A percentile compares a stretch with the other conserved stretches of the same genome.
Evolutionary conservation across 495 filamentous ascomycete genomes (phyloP).

Genomic region (Xylaria sp.): DNA sequence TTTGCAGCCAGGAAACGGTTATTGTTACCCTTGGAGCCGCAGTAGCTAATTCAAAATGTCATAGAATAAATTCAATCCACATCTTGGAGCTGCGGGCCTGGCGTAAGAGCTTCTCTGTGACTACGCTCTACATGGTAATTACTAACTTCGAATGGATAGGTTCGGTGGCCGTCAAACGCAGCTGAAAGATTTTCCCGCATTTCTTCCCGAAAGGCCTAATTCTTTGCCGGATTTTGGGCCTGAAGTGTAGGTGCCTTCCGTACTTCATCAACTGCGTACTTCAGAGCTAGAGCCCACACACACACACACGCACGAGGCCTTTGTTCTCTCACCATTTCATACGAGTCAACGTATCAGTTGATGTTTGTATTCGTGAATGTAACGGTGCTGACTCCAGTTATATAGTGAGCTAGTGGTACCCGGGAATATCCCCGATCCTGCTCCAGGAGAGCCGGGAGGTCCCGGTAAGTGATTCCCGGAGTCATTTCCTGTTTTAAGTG

Average conservation of each 20-base stretch:
- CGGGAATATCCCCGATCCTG: no score
- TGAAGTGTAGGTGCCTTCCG: background rate
- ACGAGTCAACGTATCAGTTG: background rate
- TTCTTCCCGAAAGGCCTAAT: no score
- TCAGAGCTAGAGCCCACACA: background rate
- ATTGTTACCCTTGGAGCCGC: background rate
- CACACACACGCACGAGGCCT: background rate
- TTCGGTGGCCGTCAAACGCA: background rate
- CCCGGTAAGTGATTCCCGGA: conserved; percentile 5
- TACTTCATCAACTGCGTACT: background rate
- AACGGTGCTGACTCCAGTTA: background rate
- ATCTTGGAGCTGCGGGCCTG: background rate
- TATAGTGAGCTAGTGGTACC: background rate
- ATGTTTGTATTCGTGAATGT: background rate
- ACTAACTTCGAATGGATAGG: background rate
- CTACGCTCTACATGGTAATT: background rate
- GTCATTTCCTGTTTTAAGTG: no score
- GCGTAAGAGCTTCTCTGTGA: no score
- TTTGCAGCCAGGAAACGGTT: background rate
- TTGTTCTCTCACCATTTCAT: background rate
- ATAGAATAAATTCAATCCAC: background rate
- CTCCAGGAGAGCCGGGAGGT: background rate
- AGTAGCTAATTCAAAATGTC: background rate
- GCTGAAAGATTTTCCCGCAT: background rate
- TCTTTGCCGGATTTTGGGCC: background rate